A percentile compares a stretch with the other conserved stretches of the same genome.
Evolutionary conservation across 306 rosid species (phyloP).

Genomic region (Trifolium repens): DNA sequence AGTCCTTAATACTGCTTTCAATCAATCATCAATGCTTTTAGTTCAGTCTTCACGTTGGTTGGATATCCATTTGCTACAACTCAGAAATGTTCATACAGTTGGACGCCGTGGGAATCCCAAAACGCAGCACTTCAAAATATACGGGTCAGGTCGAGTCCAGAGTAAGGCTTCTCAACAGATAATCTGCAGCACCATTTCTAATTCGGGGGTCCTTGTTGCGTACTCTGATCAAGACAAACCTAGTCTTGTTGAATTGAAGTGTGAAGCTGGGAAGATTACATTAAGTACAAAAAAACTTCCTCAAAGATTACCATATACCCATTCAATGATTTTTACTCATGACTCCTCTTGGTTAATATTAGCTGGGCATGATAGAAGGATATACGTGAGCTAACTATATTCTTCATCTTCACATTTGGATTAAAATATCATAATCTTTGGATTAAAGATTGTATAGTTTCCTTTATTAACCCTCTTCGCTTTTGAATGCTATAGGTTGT

Average conservation of each 20-base stretch:
- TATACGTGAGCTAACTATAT: conserved; percentile 68
- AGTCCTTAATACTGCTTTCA: conserved; percentile 60
- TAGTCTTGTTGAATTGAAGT: conserved; percentile 65
- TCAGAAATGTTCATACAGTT: conserved; percentile 53
- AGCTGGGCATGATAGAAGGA: conserved; percentile 87
- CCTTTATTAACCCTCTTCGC: conserved; percentile 21
- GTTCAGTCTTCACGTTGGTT: conserved; percentile 72
- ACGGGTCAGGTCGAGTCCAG: conserved; percentile 56
- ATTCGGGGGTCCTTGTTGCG: conserved; percentile 70
- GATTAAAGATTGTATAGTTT: background rate
- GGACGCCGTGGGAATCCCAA: conserved; percentile 56
- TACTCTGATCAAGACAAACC: conserved; percentile 81
- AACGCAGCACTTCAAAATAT: conserved; percentile 19
- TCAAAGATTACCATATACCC: conserved; percentile 70
- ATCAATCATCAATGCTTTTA: conserved; percentile 70
- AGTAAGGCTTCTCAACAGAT: conserved; percentile 73
- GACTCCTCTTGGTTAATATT: conserved; percentile 85
- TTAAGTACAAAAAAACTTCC: conserved; percentile 68
- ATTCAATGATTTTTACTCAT: conserved; percentile 79
- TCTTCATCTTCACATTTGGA: conserved; percentile 8
- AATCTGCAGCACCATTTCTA: conserved; percentile 81
- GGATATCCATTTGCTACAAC: conserved; percentile 61
- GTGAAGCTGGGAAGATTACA: conserved; percentile 51
- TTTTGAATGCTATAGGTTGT: conserved; percentile 64
- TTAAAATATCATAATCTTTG: conserved; percentile 12